Evolutionary conservation across 2,329 filamentous ascomycete species (phyloP), one percentile per base, ranked within the genome.

Genomic region (Proliferodiscus dingleyae): DNA sequence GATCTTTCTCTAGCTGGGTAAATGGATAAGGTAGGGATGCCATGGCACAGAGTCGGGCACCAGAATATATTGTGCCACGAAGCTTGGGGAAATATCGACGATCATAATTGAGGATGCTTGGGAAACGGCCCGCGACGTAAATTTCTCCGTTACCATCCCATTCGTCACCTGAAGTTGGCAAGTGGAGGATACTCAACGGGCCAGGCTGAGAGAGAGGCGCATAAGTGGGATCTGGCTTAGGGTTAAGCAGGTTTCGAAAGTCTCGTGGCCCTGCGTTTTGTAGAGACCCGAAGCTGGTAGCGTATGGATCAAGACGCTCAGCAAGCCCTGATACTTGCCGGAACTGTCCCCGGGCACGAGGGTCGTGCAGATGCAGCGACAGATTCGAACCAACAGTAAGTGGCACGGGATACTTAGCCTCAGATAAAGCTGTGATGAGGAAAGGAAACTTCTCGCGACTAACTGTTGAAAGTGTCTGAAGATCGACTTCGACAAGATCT

Each of bases 91-190:
- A 94, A 65, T 80, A 88, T 36, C 91, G 83, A 3, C 89, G 80
- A 61, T 96, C 89, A 66, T 95, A 97, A 61, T 89, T 85, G 3
- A 96, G 71, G 46, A 96, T 87, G 58, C 82, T 90, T 4, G 89
- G 86, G 62, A 96, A 96, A 13, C 91, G 80, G 0, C 91, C 91
- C 4, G 85, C 88, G 28, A 96, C 81, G 69, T 90, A 91, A 32
- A 97, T 93, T 23, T 93, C 85, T 48, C 85, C 77, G 40, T 87
- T 62, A 10, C 52, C 58, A 49, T 64, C 57, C 51, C 60, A 70
- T 11, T 58, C 52, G 40, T 52, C 43, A 13, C 50, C 76, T 1
- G 78, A 68, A 7, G 70, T 72, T 11, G 83, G 83, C 22, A 90
- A 71, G 61, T 95, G 89, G 2, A 94, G 70, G 50, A 96, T 89